These are phyloP conservation scores for Xylaria sp. DNA, from an alignment of 2,329 filamentous ascomycete species.

Conservation along the genomic window DNA sequence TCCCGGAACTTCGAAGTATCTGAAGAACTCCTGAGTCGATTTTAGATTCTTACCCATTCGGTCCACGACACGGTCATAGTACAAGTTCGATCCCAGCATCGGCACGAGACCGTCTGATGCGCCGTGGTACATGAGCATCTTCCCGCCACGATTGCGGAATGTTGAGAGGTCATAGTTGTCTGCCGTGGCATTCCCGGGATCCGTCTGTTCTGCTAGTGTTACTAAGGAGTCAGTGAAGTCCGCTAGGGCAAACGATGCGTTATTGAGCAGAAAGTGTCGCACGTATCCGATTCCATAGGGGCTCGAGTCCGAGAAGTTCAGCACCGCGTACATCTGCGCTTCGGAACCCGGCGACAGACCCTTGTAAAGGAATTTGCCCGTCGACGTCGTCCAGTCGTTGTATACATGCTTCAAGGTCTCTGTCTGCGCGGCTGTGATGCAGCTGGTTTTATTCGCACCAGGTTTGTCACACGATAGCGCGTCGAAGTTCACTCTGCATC, in stretches of 20 bases:
- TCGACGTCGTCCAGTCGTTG: constrained; percentile 24
- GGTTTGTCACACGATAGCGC: constrained; percentile 35
- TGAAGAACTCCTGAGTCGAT: constrained; percentile 45
- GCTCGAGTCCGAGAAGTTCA: constrained; percentile 31
- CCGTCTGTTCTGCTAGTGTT: constrained; percentile 28
- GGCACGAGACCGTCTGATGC: constrained; percentile 39
- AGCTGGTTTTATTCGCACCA: constrained; percentile 30
- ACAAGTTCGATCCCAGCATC: constrained; percentile 32
- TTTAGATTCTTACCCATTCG: constrained; percentile 28
- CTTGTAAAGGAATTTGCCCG: constrained; percentile 37
- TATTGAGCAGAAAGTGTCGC: constrained; percentile 38
- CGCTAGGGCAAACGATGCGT: constrained; percentile 35
- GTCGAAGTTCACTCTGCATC: constrained; percentile 42
- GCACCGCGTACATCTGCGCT: constrained; percentile 31
- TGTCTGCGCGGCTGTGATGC: constrained; percentile 41
- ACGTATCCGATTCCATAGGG: constrained; percentile 34
- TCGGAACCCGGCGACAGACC: constrained; percentile 46
- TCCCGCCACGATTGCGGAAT: constrained; percentile 38
- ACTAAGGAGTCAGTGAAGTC: constrained; percentile 33
- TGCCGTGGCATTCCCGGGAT: constrained; percentile 38
- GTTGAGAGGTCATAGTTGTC: constrained; percentile 36
- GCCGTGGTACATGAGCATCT: constrained; percentile 45
- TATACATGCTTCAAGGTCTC: constrained; percentile 32
- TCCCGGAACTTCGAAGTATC: constrained; percentile 49
- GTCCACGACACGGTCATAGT: constrained; percentile 31